Evolutionary conservation across 169 alveolate genomes (phyloP), one percentile per base, ranked within the genome.

Genomic region (Plasmodium inui): DNA sequence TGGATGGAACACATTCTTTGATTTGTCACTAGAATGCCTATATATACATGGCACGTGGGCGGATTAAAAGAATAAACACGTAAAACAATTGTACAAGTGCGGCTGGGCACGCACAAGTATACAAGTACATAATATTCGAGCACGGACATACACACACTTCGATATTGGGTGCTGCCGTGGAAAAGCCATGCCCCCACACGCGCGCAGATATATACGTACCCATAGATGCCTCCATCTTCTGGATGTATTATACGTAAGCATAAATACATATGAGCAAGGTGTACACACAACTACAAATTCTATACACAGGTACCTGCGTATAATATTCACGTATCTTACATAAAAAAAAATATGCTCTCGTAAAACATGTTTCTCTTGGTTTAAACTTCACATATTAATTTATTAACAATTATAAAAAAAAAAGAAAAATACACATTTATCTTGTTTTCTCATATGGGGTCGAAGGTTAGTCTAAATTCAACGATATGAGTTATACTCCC

Each of bases 31-130:
- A 67, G 55, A 34, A 83, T 61, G n/a, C 70, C 30, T n/a, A 83
- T 70, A 28, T 50, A 34, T 53, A 50, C 46, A 28, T 67, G n/a
- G 76, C 39, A 83, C 55, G 92, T 83, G 70, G 46, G 84, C 93
- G 93, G 93, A 85, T 67, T 85, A 85, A 85, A 46, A 50, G 57
- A 85, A 50, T 80, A 22, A 41, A 55, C 37, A 26, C 57, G 39
- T 28, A 53, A 19, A 50, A 85, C 76, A 73, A 85, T 73, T 46
- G 39, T 44, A 50, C 32, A 79, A 79, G 72, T 32, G 37, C 55
- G 61, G 22, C 61, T 50, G 61, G n/a, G 26, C 37, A 67, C 1
- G 37, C 37, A 22, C 39, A 67, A 7, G 37, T 67, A 67, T 67
- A 67, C 76, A 19, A 67, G 37, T 14, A 67, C 76, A 50, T 50